Conservation (phyloP, 352 stramenopile species). For the Phytophthora constricta region DNA sequence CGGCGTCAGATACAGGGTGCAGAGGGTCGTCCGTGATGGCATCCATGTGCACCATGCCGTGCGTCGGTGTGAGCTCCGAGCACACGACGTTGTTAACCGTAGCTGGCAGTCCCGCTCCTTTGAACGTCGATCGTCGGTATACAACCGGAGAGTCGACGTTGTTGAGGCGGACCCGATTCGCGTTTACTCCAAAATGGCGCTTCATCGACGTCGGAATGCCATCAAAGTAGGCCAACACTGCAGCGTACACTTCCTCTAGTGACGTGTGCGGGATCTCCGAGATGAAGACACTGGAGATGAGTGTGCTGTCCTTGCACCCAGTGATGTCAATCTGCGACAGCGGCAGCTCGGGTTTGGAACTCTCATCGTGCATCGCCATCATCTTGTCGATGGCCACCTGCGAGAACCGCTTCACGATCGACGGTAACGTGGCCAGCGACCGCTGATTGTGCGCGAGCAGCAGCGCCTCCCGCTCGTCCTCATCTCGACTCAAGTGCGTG, state of each 20-base stretch:
- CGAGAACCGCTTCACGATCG: constrained; percentile 32
- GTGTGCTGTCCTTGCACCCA: constrained; percentile 35
- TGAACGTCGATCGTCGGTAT: constrained; percentile 43
- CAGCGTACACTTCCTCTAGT: constrained; percentile 42
- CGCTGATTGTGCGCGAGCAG: constrained; percentile 38
- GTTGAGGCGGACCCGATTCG: constrained; percentile 28
- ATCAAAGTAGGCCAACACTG: constrained; percentile 40
- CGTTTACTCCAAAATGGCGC: constrained; percentile 39
- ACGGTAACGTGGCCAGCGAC: constrained; percentile 30
- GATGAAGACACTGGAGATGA: constrained; percentile 49
- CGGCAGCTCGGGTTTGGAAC: constrained; percentile 28
- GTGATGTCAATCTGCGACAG: constrained; percentile 45
- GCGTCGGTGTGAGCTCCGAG: constrained; percentile 30
- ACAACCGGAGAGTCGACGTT: constrained; percentile 24
- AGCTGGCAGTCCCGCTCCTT: constrained; percentile 17
- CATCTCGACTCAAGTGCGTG: constrained; percentile 27
- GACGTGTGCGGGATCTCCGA: constrained; percentile 49
- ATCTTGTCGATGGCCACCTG: constrained; percentile 30
- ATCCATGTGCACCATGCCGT: constrained; percentile 48
- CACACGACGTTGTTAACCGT: constrained; percentile 43
- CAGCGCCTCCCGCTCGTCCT: constrained; percentile 22
- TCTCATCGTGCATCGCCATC: constrained; percentile 7
- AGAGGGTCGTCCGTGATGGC: constrained; percentile 38
- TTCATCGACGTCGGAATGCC: constrained; percentile 43
- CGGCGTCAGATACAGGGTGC: constrained; percentile 18